These are phyloP conservation scores for Eucalyptus pauciflora DNA, from an alignment of 345 rosid genomes.

Conservation along the genomic window DNA sequence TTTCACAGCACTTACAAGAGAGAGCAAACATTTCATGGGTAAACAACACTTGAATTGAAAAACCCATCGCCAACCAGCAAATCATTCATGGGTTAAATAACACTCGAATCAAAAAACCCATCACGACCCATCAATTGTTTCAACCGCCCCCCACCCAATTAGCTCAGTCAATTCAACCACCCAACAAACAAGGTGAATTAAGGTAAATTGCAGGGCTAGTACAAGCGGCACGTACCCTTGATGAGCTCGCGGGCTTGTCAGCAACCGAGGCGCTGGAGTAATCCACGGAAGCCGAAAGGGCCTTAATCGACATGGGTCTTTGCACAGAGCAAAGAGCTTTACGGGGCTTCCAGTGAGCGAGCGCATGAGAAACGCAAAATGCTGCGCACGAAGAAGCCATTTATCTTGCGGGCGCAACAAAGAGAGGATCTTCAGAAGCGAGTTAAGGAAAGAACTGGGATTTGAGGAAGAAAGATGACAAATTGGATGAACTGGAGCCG, in stretches of 20 bases:
- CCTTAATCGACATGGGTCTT: conserved; percentile 47
- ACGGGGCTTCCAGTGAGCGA: conserved; percentile 13
- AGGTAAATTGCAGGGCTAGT: neutral
- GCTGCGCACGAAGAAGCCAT: conserved; percentile 19
- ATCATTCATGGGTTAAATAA: neutral
- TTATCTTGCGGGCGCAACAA: neutral
- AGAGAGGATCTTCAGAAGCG: neutral
- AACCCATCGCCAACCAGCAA: neutral
- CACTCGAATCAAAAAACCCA: neutral
- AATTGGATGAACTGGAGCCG: neutral
- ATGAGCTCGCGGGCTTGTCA: conserved; percentile 20
- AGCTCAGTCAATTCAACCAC: neutral
- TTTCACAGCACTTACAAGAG: neutral
- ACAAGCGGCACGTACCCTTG: conserved; percentile 27
- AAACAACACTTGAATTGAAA: neutral
- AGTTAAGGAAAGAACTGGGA: neutral
- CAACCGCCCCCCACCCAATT: neutral
- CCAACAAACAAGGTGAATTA: neutral
- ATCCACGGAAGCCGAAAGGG: conserved; percentile 44
- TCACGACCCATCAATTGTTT: neutral
- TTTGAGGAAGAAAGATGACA: neutral
- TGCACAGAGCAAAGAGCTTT: conserved; percentile 7
- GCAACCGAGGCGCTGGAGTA: conserved; percentile 21
- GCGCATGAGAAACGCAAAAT: conserved; percentile 18
- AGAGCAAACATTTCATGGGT: neutral